Conservation (phyloP, 108 stramenopile species). For the Parietichytrium sp. region DNA sequence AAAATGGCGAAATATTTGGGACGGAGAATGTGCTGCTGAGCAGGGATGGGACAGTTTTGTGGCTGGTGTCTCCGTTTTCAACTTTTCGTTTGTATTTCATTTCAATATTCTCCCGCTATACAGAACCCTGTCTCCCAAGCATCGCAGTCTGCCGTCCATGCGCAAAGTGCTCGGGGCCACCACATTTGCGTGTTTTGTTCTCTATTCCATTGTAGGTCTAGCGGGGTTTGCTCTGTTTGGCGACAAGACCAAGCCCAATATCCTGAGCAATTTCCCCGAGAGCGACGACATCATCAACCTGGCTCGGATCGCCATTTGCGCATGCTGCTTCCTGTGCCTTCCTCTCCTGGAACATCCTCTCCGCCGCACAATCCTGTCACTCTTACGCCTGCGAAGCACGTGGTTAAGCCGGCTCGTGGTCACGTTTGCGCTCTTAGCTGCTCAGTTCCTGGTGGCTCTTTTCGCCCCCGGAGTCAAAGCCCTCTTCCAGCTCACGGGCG, state of each 20-base stretch:
- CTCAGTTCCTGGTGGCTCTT: constrained; percentile 17
- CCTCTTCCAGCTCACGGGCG: constrained; percentile 3
- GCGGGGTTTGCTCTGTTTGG: constrained; percentile 32
- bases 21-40: background rate
- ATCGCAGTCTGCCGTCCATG: background rate
- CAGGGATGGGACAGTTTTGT: background rate
- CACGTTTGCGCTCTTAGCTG: background rate
- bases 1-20: background rate
- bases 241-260: background rate
- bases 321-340: constrained; percentile 9
- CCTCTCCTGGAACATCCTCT: constrained; percentile 32
- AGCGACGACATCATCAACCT: constrained; percentile 1
- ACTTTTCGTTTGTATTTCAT: constrained; percentile 30
- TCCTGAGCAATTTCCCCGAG: constrained; percentile 7
- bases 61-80: background rate
- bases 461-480: background rate
- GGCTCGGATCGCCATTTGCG: background rate
- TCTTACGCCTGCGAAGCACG: background rate
- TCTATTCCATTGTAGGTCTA: constrained; percentile 24
- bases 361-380: background rate
- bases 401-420: background rate
- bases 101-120: background rate
- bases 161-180: background rate
- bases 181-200: background rate
- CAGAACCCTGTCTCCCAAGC: background rate